Evolutionary conservation across 2,329 filamentous ascomycete species (phyloP), one percentile per base, ranked within the genome.

Genomic region (Thelonectria blattea): DNA sequence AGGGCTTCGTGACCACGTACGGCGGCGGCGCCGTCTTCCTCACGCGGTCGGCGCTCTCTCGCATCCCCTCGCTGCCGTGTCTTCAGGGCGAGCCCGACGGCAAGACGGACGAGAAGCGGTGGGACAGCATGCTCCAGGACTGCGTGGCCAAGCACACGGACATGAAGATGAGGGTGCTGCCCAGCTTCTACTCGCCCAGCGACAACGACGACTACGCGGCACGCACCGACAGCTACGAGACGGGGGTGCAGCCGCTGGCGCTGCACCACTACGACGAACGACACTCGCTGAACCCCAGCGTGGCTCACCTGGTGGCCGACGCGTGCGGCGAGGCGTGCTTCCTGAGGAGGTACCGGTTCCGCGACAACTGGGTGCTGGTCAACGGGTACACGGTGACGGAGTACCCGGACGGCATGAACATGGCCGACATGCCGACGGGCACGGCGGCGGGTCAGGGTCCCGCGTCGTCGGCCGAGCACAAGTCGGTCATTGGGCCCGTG

Each of bases 21-120:
- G 80, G 80, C 10, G 80, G 80, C 39, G 80, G 79, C 5, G 79
- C 76, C 2, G 69, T 83, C 4, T 75, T 83, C 49, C 66, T 83
- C 49, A 79, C 77, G 0, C 69, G 71, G 0, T 58, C 70, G 3
- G 76, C 79, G 22, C 64, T 80, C 1, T 67, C 69, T 2, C 64
- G 62, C 4, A 66, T 80, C 2, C 71, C 76, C 0, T 67, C 72
- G 10, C 68, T 81, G 2, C 68, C 77, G 1, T 83, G 81, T 57
- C 68, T 78, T 12, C 70, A 73, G 17, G 43, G 58, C 8, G 54
- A 65, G 27, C 50, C 60, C 30, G 11, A 62, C 3, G 60, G 60
- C 18, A 51, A 52, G 8, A 49, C 65, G 1, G 59, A 69, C 37
- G 68, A 67, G 4, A 71, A 71, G 56, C 66, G 71, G 5, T 83